Evolutionary conservation across 345 rosid species (phyloP).

Genomic region (Eucalyptus tenuipes): DNA sequence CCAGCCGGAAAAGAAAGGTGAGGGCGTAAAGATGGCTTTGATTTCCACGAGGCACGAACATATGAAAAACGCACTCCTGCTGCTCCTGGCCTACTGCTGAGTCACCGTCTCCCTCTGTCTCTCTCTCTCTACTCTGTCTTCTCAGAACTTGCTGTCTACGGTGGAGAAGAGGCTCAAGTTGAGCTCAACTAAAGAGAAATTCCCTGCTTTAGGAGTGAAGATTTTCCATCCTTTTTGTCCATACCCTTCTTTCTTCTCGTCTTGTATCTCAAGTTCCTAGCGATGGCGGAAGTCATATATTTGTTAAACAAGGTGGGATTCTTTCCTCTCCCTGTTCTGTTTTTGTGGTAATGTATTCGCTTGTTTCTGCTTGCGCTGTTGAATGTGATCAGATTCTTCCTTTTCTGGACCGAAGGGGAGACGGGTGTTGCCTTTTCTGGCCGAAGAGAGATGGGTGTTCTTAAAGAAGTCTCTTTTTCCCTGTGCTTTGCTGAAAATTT

Average conservation of each 20-base stretch:
- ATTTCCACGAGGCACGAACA: neutral
- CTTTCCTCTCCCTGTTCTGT: neutral
- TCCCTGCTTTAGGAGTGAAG: neutral
- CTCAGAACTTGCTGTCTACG: neutral
- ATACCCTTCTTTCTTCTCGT: neutral
- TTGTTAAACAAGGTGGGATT: neutral
- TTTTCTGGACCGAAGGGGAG: neutral
- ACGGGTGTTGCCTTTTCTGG: neutral
- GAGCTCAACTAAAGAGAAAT: neutral
- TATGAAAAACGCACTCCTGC: neutral
- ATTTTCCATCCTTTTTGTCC: neutral
- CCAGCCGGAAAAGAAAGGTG: neutral
- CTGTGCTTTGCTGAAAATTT: neutral
- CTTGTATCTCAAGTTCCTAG: neutral
- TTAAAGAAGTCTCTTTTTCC: neutral
- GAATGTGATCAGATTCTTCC: neutral
- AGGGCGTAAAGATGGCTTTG: neutral
- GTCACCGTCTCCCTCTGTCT: neutral
- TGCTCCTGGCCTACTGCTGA: neutral
- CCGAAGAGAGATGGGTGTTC: neutral
- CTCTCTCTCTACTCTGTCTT: neutral
- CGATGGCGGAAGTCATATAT: neutral
- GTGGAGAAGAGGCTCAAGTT: neutral
- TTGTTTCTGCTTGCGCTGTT: neutral
- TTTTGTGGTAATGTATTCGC: neutral